Evolutionary conservation across 768 basidiomycete species (phyloP).

Genomic region (Daedaleopsis sinensis): DNA sequence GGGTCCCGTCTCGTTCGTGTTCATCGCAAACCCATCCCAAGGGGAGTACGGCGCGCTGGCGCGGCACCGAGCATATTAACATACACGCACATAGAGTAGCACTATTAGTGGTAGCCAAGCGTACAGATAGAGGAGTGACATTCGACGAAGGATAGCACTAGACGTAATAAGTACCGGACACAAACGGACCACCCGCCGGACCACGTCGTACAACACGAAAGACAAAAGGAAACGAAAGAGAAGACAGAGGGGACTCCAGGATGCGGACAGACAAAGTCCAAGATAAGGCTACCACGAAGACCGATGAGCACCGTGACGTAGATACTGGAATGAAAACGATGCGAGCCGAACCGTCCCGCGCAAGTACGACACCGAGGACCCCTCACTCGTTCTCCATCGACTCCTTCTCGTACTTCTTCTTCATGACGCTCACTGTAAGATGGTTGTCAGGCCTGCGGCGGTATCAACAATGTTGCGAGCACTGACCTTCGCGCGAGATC

Average conservation of each 20-base stretch:
- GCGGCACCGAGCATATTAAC: conserved; percentile 9
- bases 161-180: conserved; percentile 16
- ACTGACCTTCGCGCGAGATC: conserved; percentile 83
- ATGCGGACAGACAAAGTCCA: background rate
- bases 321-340: background rate
- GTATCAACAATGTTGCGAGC: background rate
- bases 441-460: background rate
- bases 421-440: conserved; percentile 75
- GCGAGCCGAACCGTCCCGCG: background rate
- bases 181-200: background rate
- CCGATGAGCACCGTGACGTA: background rate
- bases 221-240: background rate
- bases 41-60: background rate
- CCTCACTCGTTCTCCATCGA: conserved; percentile 57
- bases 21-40: background rate
- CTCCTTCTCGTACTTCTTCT: conserved; percentile 79
- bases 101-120: conserved; percentile 15
- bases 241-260: background rate
- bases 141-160: conserved; percentile 19
- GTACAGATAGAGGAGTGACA: conserved; percentile 18
- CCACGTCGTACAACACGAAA: background rate
- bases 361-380: background rate
- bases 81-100: conserved; percentile 15
- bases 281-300: background rate
- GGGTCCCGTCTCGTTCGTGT: background rate